Base-by-base conservation (phyloP, 345 rosid species). In the Rhodomyrtus tomentosa region DNA sequence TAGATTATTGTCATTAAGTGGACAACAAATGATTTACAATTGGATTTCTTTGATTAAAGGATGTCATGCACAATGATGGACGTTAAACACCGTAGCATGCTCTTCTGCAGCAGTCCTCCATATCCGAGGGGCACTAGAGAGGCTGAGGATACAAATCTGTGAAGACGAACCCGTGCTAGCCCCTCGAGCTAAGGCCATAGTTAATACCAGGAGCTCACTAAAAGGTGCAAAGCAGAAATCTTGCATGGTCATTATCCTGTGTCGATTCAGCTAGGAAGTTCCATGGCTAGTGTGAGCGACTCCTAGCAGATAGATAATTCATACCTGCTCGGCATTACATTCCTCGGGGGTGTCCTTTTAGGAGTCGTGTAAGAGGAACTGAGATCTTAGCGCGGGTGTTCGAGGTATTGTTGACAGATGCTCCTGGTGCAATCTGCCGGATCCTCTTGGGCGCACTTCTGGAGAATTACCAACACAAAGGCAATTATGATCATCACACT, bases 361-460 rank as follows among this genome's bases (percentile, higher is more conserved):
- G 92, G 86, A 62, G 99, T 95, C 98, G 92, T 95, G 91, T 96
- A 94, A 88, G 98, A 96, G 54, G 98, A 94, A 72, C 98, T 98
- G 88, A 96, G 98, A 83, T 95, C 99, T 79, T 92, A 36, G 91
- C 94, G 81, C 94, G 93, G 13, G 98, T 94, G 85, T 95, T 96
- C 2, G 48, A 96, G 93, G 84, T 92, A 90, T 89, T 88, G 90
- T 90, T 95, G 98, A 55, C 98, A 96, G 15, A 96, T 88, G 90
- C 93, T 94, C 89, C 96, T 89, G 84, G 98, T 94, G 79, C 98
- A 97, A 87, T 96, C 99, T 36, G 91, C 98, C 7, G 98, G 96
- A 84, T 90, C 90, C 88, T 96, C 98, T 2, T 98, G 94, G 29
- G 98, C 91, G 87, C 93, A 96, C 55, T 91, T 91, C 96, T 92